Evolutionary conservation across 768 basidiomycete genomes (phyloP).

Genomic region (Amanita rubescens): DNA sequence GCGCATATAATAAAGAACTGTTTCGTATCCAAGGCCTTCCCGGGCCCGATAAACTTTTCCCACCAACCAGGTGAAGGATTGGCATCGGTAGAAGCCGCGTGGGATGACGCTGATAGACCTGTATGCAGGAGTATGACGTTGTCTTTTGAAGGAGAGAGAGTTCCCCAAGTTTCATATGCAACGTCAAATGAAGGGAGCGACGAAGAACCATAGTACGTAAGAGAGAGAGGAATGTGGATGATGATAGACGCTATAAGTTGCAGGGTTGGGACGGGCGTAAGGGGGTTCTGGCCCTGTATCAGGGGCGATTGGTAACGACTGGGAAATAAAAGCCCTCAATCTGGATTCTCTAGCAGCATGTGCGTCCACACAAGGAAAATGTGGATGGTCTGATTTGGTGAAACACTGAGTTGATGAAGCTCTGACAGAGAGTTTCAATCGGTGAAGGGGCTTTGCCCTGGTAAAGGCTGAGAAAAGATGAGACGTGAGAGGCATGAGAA

Average conservation of each 20-base stretch:
- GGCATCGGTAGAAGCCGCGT: slow-evolving; percentile 73
- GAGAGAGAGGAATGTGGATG: slow-evolving; percentile 53
- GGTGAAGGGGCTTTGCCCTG: neutral
- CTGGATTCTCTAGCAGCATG: slow-evolving; percentile 66
- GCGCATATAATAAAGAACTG: slow-evolving; percentile 92
- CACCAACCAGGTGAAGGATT: slow-evolving; percentile 94
- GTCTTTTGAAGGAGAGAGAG: slow-evolving; percentile 64
- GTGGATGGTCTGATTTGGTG: slow-evolving; percentile 15
- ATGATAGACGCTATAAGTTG: slow-evolving; percentile 64
- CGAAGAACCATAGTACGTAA: slow-evolving; percentile 46
- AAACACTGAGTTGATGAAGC: slow-evolving; percentile 10
- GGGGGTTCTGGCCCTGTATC: slow-evolving; percentile 74
- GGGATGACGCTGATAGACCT: slow-evolving; percentile 92
- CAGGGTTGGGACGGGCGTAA: slow-evolving; percentile 72
- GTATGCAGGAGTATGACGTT: slow-evolving; percentile 96
- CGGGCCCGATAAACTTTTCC: slow-evolving; percentile 97
- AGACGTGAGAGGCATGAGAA: slow-evolving; percentile 9
- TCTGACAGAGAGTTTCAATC: neutral
- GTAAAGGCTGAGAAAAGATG: slow-evolving; percentile 5
- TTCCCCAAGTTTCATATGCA: slow-evolving; percentile 98
- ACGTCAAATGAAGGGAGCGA: slow-evolving; percentile 71
- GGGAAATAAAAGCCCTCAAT: slow-evolving; percentile 22
- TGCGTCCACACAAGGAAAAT: slow-evolving; percentile 78
- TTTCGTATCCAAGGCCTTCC: slow-evolving; percentile 88
- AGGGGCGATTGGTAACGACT: slow-evolving; percentile 17